phyloP scores from a whole-genome alignment of 108 stramenopile genomes.

The Discostella stelligeroides region DNA sequence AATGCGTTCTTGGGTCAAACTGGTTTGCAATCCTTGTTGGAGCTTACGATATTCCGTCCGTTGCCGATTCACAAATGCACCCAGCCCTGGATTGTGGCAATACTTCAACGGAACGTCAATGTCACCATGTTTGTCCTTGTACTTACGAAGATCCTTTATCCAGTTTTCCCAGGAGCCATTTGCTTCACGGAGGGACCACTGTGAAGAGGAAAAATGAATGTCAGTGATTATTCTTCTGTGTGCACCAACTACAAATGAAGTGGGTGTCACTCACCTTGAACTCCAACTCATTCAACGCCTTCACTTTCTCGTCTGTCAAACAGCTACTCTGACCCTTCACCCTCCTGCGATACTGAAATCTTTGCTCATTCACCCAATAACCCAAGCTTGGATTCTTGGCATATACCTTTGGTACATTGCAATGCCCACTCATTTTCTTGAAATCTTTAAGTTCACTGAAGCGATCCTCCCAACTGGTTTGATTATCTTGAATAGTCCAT shows the following conservation, averaged over 20 bases:
- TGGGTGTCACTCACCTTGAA: constrained; percentile 25
- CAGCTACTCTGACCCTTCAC: constrained; percentile 30
- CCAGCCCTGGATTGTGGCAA: constrained; percentile 22
- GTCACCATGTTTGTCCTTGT: constrained; percentile 39
- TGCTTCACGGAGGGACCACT: constrained; percentile 39
- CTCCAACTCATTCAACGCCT: constrained; percentile 33
- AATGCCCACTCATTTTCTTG: constrained; percentile 30
- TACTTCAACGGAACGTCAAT: constrained; percentile 46
- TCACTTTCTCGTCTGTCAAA: constrained; percentile 45
- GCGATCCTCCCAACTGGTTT: constrained; percentile 41
- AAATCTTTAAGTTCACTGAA: constrained; percentile 40
- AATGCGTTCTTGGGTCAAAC: constrained; percentile 44
- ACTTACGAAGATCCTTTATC: constrained; percentile 37
- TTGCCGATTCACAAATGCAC: constrained; percentile 48
- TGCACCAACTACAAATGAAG: neutral
- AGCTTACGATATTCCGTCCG: constrained; percentile 46
- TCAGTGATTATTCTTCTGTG: neutral
- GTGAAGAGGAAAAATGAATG: neutral
- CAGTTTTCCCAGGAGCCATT: constrained; percentile 48
- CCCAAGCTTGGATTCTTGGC: constrained; percentile 37
- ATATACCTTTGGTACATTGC: constrained; percentile 49
- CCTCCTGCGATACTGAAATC: constrained; percentile 40
- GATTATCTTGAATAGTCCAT: constrained; percentile 34
- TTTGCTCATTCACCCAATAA: constrained; percentile 50
- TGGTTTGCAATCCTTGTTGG: constrained; percentile 36